phyloP scores from a whole-genome alignment of 495 filamentous ascomycete genomes.

The Cetradonia linearis region DNA sequence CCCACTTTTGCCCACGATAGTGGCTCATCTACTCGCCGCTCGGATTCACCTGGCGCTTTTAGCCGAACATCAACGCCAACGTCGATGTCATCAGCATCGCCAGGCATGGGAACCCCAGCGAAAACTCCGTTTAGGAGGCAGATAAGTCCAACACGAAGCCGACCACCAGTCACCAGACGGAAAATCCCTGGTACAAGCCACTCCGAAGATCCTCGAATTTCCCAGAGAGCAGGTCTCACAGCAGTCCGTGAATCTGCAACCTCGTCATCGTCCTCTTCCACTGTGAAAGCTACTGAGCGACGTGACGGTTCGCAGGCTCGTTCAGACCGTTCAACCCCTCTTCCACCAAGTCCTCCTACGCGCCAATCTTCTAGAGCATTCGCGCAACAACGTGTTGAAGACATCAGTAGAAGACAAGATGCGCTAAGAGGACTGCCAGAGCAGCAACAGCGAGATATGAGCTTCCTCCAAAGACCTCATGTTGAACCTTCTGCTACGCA shows the following conservation, averaged over 20 bases:
- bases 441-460: constrained; percentile 5
- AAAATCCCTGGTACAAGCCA: constrained; percentile 44
- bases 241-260: constrained; percentile 53
- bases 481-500: constrained; percentile 26
- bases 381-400: constrained; percentile 21
- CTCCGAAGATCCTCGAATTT: constrained; percentile 38
- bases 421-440: constrained; percentile 13
- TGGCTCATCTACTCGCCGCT: constrained; percentile 89
- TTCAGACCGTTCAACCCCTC: constrained; percentile 29
- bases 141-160: constrained; percentile 52
- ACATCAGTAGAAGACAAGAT: constrained; percentile 17
- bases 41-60: constrained; percentile 82
- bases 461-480: constrained; percentile 25
- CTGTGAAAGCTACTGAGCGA: constrained; percentile 36
- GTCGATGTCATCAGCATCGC: constrained; percentile 93
- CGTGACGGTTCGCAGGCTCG: constrained; percentile 21
- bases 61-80: constrained; percentile 89
- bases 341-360: constrained; percentile 51
- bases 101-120: constrained; percentile 56
- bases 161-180: constrained; percentile 58
- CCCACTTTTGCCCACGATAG: constrained; percentile 57
- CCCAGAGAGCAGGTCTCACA: constrained; percentile 48
- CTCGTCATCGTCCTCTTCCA: constrained; percentile 51
- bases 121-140: constrained; percentile 50
- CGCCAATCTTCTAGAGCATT: constrained; percentile 54